Evolutionary conservation across 352 stramenopile species (phyloP).

Genomic region (Phytophthora pluvialis): DNA sequence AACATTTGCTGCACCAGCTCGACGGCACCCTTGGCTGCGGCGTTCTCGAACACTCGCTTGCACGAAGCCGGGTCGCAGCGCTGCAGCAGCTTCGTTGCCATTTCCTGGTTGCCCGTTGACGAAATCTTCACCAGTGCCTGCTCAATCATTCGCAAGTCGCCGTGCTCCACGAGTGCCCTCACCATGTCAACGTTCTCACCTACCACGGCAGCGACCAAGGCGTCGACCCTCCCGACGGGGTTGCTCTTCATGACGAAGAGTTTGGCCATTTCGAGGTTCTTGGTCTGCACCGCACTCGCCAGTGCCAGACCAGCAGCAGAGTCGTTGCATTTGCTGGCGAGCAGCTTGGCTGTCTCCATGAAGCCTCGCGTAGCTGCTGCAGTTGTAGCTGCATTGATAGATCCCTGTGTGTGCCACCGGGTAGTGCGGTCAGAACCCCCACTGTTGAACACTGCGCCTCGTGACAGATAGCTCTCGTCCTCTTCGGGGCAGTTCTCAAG

Average conservation of each 20-base stretch:
- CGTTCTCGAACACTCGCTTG: slow-evolving; percentile 24
- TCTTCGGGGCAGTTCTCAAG: slow-evolving; percentile 22
- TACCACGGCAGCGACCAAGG: slow-evolving; percentile 12
- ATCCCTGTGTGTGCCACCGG: slow-evolving; percentile 17
- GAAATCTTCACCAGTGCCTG: slow-evolving; percentile 27
- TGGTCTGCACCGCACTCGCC: slow-evolving; percentile 6
- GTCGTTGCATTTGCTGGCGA: slow-evolving; percentile 19
- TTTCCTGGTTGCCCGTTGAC: slow-evolving; percentile 13
- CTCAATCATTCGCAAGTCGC: slow-evolving; percentile 17
- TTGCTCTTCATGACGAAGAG: slow-evolving; percentile 24
- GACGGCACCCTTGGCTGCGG: slow-evolving; percentile 12
- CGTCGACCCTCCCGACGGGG: slow-evolving; percentile 3
- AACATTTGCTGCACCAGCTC: slow-evolving; percentile 23
- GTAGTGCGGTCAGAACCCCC: slow-evolving; percentile 1
- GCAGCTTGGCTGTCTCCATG: slow-evolving; percentile 4
- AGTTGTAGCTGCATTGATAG: slow-evolving; percentile 15
- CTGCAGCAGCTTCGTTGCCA: slow-evolving; percentile 9
- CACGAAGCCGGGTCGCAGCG: slow-evolving; percentile 12
- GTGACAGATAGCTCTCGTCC: slow-evolving; percentile 13
- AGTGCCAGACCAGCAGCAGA: slow-evolving; percentile 6
- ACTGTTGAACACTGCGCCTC: not conserved
- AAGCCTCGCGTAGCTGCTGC: slow-evolving; percentile 9
- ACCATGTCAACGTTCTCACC: slow-evolving; percentile 13
- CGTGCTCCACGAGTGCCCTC: slow-evolving; percentile 1
- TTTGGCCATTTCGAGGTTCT: slow-evolving; percentile 19